Base-by-base conservation (phyloP, 805 yeast genomes). In the Kodamaea lidongshanica region DNA sequence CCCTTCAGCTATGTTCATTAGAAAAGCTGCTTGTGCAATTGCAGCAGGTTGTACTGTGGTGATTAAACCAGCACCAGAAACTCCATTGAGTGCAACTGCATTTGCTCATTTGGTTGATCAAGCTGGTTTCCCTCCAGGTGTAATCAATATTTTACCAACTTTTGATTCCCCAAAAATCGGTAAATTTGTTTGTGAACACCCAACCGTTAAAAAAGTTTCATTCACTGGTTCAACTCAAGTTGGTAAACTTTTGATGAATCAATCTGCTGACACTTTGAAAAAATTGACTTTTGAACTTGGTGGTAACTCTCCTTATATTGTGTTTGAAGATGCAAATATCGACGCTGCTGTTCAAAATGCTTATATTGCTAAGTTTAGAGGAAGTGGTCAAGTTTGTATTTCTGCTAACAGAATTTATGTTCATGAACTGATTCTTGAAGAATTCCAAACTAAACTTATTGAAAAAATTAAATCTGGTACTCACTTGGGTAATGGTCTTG, bases 31-130 rank as follows among this genome's bases (percentile, higher is more conserved):
- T 12, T 86, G 89, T 18, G 86, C 85, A 2, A 47, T 79, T 17
- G 88, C 92, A 11, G 81, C 83, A 10, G 94, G 92, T 2, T 81
- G 89, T 54, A 74, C 89, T 5, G 59, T 79, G 3, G 84, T 82
- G 6, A 64, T 83, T 42, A 82, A 81, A 56, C 92, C 92, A 1
- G 89, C 85, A 10, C 60, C 71, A 3, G 84, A 78, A 46, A 82
- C 92, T 17, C 92, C 94, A 16, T 63, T 75, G 41, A 64, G 80
- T 13, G 87, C 88, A 3, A 59, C 79, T 34, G 87, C 88, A 3
- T 46, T 81, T 40, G 85, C 76, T 7, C 51, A 61, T 36, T 60
- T 82, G 25, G 72, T 73, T 5, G 66, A 70, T 27, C 61, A 76
- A 45, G 88, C 88, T 3, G 88, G 88, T 2, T 60, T 81, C 34